Evolutionary conservation across 495 filamentous ascomycete species (phyloP).

Genomic region (Tuber indicum): DNA sequence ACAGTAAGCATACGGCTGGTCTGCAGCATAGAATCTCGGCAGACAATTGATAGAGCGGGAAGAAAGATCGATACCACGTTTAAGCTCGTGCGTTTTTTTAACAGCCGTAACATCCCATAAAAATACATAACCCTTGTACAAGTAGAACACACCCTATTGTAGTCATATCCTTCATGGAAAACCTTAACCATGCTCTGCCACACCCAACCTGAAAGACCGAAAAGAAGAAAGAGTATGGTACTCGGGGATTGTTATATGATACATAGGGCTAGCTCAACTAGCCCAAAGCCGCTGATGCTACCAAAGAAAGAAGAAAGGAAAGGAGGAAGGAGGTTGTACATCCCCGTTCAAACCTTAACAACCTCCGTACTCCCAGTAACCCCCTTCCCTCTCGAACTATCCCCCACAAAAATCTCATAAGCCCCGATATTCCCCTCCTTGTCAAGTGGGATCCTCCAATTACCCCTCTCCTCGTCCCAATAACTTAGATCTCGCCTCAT

Average conservation of each 20-base stretch:
- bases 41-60: neutral
- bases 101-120: neutral
- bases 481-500: slow-evolving; percentile 77
- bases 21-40: neutral
- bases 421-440: slow-evolving; percentile 50
- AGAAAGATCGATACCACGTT: neutral
- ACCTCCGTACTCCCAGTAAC: neutral
- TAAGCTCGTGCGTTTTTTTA: neutral
- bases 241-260: neutral
- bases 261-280: neutral
- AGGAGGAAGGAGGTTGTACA: neutral
- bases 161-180: neutral
- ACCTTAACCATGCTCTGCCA: neutral
- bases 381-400: slow-evolving; percentile 49
- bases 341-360: neutral
- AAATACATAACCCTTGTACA: neutral
- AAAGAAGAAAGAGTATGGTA: neutral
- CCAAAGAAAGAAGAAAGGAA: neutral
- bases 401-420: slow-evolving; percentile 51
- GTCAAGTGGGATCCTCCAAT: slow-evolving; percentile 66
- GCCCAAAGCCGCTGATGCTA: neutral
- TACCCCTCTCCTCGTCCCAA: slow-evolving; percentile 71
- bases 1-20: neutral
- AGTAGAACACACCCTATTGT: neutral
- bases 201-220: neutral